phyloP scores from a whole-genome alignment of 192 early-diverging fungal genomes.

The Chytriomyces sp. region DNA sequence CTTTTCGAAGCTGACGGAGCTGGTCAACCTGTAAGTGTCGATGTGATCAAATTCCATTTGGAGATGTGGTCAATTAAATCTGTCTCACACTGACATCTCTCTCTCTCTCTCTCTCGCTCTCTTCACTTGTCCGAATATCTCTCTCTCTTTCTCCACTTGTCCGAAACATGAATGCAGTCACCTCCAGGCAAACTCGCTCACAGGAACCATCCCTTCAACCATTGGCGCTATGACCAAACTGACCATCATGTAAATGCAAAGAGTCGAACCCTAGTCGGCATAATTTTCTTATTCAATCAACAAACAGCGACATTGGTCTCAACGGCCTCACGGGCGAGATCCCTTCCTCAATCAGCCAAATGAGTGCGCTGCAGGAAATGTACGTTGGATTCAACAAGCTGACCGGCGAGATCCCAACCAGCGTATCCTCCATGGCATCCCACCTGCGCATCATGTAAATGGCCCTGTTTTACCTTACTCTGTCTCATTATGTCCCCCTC shows the following conservation, averaged over 20 bases:
- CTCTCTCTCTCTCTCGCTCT: no score
- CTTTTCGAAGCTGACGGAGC: neutral
- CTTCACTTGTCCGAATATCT: neutral
- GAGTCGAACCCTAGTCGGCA: no score
- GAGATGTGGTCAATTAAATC: no score
- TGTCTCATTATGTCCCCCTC: neutral
- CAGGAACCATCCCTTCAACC: neutral
- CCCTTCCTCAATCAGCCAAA: neutral
- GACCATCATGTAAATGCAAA: neutral
- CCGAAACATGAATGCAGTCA: neutral
- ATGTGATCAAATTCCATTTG: neutral
- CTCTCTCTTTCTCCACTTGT: neutral
- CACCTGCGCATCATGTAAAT: neutral
- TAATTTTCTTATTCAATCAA: no score
- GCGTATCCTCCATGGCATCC: neutral
- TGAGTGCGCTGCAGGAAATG: neutral
- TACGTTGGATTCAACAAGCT: neutral
- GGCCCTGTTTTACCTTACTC: neutral
- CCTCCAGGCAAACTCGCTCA: neutral
- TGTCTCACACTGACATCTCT: no score
- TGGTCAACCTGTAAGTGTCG: neutral
- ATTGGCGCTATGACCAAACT: neutral
- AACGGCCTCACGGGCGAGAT: neutral
- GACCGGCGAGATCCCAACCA: neutral
- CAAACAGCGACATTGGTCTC: neutral